phyloP scores from a whole-genome alignment of 2,329 filamentous ascomycete genomes.

The Hypoxylon sp. region DNA sequence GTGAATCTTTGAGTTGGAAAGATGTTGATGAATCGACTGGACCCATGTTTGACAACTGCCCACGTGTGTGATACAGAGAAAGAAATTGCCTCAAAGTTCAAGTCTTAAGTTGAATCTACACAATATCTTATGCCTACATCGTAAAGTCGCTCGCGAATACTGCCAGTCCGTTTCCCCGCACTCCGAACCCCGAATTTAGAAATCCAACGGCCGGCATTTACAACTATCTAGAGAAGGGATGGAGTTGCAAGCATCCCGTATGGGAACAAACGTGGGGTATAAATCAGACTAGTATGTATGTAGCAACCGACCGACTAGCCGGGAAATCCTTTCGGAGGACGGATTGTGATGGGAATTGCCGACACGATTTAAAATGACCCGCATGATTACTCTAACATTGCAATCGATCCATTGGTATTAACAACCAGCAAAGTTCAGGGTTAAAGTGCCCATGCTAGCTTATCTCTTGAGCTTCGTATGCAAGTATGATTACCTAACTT shows the following conservation, averaged over 20 bases:
- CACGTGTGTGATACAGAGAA: not conserved
- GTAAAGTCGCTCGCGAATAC: not conserved
- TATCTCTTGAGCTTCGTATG: too few species aligned
- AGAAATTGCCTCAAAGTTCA: not conserved
- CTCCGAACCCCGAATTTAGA: conserved; percentile 6
- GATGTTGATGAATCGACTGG: conserved; percentile 19
- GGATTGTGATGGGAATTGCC: not conserved
- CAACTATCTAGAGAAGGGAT: conserved; percentile 9
- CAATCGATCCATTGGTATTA: not conserved
- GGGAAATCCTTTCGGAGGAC: conserved; percentile 24
- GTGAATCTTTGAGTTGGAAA: conserved; percentile 49
- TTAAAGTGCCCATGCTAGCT: too few species aligned
- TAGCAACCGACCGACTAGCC: not conserved
- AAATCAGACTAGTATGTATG: conserved; percentile 20
- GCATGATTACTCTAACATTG: not conserved
- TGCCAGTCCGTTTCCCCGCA: conserved; percentile 37
- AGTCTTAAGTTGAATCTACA: conserved; percentile 6
- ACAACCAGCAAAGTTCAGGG: not conserved
- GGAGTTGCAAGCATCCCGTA: conserved; percentile 6
- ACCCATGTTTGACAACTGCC: conserved; percentile 24
- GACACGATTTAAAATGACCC: not conserved
- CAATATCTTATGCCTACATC: not conserved
- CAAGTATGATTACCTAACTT: too few species aligned
- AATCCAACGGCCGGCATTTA: conserved; percentile 31
- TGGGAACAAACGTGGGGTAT: conserved; percentile 25